Conservation (phyloP, 441 rosid genomes). For the Populus hybrid region DNA sequence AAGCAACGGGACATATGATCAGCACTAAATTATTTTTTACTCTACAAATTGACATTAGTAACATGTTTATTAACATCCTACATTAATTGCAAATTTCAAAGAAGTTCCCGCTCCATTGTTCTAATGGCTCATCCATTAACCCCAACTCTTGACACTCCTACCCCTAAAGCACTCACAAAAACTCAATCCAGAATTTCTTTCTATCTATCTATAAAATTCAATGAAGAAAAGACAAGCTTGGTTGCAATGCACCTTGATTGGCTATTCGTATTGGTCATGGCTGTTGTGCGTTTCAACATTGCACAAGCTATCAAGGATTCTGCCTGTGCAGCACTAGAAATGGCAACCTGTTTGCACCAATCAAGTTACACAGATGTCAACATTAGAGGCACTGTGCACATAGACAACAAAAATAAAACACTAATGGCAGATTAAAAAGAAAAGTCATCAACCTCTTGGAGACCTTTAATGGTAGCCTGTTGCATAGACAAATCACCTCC, state of each 20-base stretch:
- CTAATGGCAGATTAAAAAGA: background rate
- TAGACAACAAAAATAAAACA: background rate
- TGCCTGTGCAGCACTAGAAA: slow-evolving; percentile 56
- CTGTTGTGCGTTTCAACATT: slow-evolving; percentile 80
- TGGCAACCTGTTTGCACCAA: slow-evolving; percentile 41
- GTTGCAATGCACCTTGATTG: slow-evolving; percentile 64
- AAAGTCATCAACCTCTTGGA: slow-evolving; percentile 55
- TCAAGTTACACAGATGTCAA: slow-evolving; percentile 12
- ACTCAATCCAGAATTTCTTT: background rate
- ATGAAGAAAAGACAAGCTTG: background rate
- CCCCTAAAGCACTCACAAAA: background rate
- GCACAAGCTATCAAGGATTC: slow-evolving; percentile 69
- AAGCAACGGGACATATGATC: background rate
- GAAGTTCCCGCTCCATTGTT: background rate
- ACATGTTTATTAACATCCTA: too few species aligned
- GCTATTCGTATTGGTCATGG: slow-evolving; percentile 75
- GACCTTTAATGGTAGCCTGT: slow-evolving; percentile 67
- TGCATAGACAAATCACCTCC: slow-evolving; percentile 65
- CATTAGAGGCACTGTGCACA: slow-evolving; percentile 12
- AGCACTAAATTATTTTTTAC: too few species aligned
- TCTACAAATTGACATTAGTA: too few species aligned
- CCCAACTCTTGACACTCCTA: background rate
- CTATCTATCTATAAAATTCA: background rate
- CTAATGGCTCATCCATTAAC: background rate
- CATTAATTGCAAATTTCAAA: too few species aligned